A percentile compares a stretch with the other conserved stretches of the same genome.
Evolutionary conservation across 2,329 filamentous ascomycete species (phyloP).

Genomic region (Dryadomyces quercivorus): DNA sequence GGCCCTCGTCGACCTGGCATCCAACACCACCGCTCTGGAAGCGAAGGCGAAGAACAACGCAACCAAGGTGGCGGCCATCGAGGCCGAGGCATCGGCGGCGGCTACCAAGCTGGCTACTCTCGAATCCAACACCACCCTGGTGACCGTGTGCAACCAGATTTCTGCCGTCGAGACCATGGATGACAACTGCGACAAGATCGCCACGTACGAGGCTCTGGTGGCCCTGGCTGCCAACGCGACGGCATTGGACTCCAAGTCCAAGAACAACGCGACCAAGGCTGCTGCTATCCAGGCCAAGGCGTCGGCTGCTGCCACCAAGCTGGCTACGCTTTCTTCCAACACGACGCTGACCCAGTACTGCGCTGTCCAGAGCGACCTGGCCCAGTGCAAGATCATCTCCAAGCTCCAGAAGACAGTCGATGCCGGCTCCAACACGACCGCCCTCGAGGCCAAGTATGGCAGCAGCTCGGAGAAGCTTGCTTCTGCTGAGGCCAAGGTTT

Average conservation of each 20-base stretch:
- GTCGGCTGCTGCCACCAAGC: slow-evolving; percentile 17
- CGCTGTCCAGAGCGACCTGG: slow-evolving; percentile 16
- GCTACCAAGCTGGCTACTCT: slow-evolving; percentile 19
- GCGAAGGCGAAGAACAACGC: slow-evolving; percentile 22
- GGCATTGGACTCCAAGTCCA: slow-evolving; percentile 19
- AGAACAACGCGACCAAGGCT: slow-evolving; percentile 24
- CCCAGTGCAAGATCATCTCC: slow-evolving; percentile 18
- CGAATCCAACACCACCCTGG: slow-evolving; percentile 23
- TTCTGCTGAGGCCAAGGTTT: slow-evolving; percentile 15
- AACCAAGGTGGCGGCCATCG: slow-evolving; percentile 22
- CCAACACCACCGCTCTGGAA: slow-evolving; percentile 23
- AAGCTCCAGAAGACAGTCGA: slow-evolving; percentile 12
- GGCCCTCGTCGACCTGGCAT: slow-evolving; percentile 19
- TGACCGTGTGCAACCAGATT: slow-evolving; percentile 20
- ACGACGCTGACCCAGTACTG: slow-evolving; percentile 17
- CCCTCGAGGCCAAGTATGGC: slow-evolving; percentile 9
- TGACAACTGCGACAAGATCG: slow-evolving; percentile 18
- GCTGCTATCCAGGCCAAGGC: slow-evolving; percentile 25
- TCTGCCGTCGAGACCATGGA: slow-evolving; percentile 17
- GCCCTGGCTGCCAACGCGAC: slow-evolving; percentile 24
- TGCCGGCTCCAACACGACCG: not conserved
- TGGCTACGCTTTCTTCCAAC: slow-evolving; percentile 22
- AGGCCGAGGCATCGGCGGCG: slow-evolving; percentile 23
- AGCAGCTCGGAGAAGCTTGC: slow-evolving; percentile 19
- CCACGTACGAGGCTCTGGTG: slow-evolving; percentile 17